A percentile compares a stretch with the other conserved stretches of the same genome.
phyloP scores from a whole-genome alignment of 495 filamentous ascomycete species.

The Neurospora africana region DNA sequence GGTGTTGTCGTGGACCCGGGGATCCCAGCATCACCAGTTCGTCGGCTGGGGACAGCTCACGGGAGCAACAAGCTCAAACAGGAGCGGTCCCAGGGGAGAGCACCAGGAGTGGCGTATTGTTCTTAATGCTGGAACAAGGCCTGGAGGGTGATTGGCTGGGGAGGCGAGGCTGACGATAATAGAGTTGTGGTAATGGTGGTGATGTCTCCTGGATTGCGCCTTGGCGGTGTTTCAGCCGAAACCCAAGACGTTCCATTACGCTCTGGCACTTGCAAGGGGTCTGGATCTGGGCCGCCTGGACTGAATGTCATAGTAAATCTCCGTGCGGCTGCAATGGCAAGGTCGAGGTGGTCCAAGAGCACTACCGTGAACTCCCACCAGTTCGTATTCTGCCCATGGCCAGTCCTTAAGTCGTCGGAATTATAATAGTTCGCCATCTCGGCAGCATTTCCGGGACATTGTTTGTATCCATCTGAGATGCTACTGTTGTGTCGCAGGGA shows the following conservation, averaged over 20 bases:
- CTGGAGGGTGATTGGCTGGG: constrained; percentile 13
- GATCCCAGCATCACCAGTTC: constrained; percentile 7
- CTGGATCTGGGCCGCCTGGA: not conserved
- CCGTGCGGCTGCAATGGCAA: not conserved
- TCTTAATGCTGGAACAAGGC: constrained; percentile 17
- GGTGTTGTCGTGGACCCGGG: not conserved
- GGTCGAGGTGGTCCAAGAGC: not conserved
- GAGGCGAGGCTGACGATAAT: constrained; percentile 23
- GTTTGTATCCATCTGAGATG: not conserved
- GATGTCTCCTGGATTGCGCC: constrained; percentile 9
- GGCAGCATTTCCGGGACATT: not conserved
- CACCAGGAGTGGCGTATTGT: constrained; percentile 11
- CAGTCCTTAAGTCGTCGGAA: not conserved
- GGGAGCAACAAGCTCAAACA: constrained; percentile 29
- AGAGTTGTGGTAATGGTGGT: constrained; percentile 2
- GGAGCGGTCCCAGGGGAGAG: constrained; percentile 15
- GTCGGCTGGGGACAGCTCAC: constrained; percentile 4
- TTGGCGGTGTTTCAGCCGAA: constrained; percentile 29
- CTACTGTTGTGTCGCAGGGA: not conserved
- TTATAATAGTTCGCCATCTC: not conserved
- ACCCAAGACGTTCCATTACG: constrained; percentile 23
- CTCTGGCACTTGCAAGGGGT: not conserved
- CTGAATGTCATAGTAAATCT: not conserved
- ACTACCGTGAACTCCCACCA: not conserved
- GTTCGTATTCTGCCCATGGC: not conserved